Conservation (phyloP, 257 asterid species). For the Gentiana dahurica region DNA sequence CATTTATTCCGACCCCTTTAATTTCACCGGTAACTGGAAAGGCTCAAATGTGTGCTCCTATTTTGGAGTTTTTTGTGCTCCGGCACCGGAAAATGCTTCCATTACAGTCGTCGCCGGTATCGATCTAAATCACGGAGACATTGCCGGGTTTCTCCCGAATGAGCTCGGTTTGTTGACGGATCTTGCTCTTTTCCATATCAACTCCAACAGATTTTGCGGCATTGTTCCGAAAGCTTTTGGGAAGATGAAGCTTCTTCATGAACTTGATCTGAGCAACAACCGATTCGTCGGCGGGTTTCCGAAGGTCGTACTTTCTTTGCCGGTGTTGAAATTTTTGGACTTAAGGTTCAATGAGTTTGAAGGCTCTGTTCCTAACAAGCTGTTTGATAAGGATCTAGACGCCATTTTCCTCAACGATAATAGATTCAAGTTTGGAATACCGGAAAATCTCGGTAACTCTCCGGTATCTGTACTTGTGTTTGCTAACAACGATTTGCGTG, state of each 20-base stretch:
- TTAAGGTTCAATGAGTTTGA: slow-evolving; percentile 66
- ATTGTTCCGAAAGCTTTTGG: slow-evolving; percentile 34
- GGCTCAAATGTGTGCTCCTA: slow-evolving; percentile 58
- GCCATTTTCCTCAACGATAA: slow-evolving; percentile 62
- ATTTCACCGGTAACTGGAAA: slow-evolving; percentile 49
- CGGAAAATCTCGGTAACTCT: slow-evolving; percentile 53
- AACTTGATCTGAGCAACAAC: slow-evolving; percentile 63
- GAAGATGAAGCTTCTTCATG: slow-evolving; percentile 32
- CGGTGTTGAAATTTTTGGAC: slow-evolving; percentile 45
- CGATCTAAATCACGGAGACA: slow-evolving; percentile 68
- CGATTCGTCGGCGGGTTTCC: slow-evolving; percentile 69
- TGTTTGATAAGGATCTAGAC: slow-evolving; percentile 47
- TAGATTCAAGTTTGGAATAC: slow-evolving; percentile 49
- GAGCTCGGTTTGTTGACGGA: slow-evolving; percentile 56
- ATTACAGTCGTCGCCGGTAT: slow-evolving; percentile 54
- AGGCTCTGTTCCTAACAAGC: slow-evolving; percentile 38
- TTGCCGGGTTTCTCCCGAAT: slow-evolving; percentile 57
- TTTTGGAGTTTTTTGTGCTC: slow-evolving; percentile 45
- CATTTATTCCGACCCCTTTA: slow-evolving; percentile 59
- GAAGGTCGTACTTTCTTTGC: slow-evolving; percentile 39
- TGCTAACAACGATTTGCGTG: slow-evolving; percentile 58
- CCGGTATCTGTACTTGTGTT: slow-evolving; percentile 62
- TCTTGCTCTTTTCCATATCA: slow-evolving; percentile 56
- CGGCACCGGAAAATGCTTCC: slow-evolving; percentile 28
- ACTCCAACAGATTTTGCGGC: slow-evolving; percentile 68